These are phyloP conservation scores for Gnomoniopsis smithogilvyi DNA, from an alignment of 2,329 filamentous ascomycete species.

Conservation along the genomic window DNA sequence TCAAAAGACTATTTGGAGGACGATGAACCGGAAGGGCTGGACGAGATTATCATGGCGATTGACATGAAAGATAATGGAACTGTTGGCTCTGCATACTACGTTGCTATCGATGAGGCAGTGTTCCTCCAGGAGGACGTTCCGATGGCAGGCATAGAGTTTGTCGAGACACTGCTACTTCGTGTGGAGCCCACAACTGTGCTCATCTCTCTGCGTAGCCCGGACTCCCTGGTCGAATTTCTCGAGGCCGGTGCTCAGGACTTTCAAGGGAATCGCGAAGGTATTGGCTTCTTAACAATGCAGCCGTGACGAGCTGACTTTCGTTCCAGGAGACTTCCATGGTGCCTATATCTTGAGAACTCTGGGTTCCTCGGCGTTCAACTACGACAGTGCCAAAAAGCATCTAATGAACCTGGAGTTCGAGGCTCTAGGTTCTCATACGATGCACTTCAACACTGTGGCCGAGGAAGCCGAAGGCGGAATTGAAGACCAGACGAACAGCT, in stretches of 20 bases:
- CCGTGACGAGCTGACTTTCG: not conserved
- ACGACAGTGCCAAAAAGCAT: conserved; percentile 63
- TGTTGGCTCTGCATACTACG: conserved; percentile 83
- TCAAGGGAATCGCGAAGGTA: conserved; percentile 26
- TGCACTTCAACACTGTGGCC: conserved; percentile 51
- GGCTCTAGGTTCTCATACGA: conserved; percentile 44
- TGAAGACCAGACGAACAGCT: conserved; percentile 37
- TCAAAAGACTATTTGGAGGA: conserved; percentile 8
- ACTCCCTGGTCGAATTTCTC: conserved; percentile 35
- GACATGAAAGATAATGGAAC: conserved; percentile 68
- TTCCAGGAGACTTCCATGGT: conserved; percentile 33
- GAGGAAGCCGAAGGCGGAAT: conserved; percentile 35
- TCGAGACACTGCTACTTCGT: conserved; percentile 59
- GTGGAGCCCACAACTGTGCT: conserved; percentile 54
- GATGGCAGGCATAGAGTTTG: conserved; percentile 63
- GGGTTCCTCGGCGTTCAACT: conserved; percentile 69
- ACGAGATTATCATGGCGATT: conserved; percentile 77
- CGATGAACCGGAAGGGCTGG: conserved; percentile 34
- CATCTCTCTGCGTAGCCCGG: conserved; percentile 44
- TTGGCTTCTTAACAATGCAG: not conserved
- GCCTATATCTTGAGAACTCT: conserved; percentile 61
- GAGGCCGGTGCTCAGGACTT: conserved; percentile 30
- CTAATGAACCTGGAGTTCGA: conserved; percentile 57
- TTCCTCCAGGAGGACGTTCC: conserved; percentile 75
- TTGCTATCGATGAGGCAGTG: conserved; percentile 65